Conservation (phyloP, 2,329 filamentous ascomycete genomes). For the Mycosphaerella sp. region DNA sequence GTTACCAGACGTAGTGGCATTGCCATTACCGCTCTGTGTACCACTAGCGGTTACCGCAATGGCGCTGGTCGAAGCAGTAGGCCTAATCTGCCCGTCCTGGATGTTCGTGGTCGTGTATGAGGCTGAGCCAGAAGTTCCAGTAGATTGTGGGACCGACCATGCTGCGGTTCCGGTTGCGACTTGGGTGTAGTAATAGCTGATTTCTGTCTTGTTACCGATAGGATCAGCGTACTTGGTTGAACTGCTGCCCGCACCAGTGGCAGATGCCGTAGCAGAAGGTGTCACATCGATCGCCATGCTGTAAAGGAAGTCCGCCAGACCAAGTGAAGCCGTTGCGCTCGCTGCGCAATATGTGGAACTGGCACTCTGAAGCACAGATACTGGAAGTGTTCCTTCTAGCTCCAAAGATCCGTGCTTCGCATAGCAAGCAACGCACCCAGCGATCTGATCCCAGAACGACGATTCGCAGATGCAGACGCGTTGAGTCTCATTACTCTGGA, state of each 20-base stretch:
- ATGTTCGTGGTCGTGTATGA: slow-evolving; percentile 12
- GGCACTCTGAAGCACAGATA: slow-evolving; percentile 10
- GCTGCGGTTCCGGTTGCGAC: slow-evolving; percentile 25
- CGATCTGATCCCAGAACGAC: slow-evolving; percentile 22
- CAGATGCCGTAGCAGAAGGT: background rate
- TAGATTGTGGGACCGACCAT: slow-evolving; percentile 21
- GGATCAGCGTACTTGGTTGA: slow-evolving; percentile 21
- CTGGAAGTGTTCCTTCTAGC: slow-evolving; percentile 1
- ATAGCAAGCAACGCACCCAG: slow-evolving; percentile 25
- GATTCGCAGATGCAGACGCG: slow-evolving; percentile 27
- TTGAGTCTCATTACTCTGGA: slow-evolving; percentile 24
- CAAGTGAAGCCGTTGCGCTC: slow-evolving; percentile 22
- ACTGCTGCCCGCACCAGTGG: background rate
- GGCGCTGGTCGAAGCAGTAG: slow-evolving; percentile 15
- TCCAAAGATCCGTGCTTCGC: slow-evolving; percentile 23
- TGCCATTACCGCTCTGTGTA: slow-evolving; percentile 3
- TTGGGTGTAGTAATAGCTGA: slow-evolving; percentile 28
- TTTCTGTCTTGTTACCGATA: slow-evolving; percentile 27
- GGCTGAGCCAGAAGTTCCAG: slow-evolving; percentile 10
- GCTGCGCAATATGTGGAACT: slow-evolving; percentile 27
- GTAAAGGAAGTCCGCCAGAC: slow-evolving; percentile 20
- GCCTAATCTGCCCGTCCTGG: slow-evolving; percentile 16
- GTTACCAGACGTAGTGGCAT: slow-evolving; percentile 7
- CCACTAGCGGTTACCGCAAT: background rate
- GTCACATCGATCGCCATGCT: slow-evolving; percentile 4